phyloP scores from a whole-genome alignment of 345 rosid genomes.

The Hevea brasiliensis region DNA sequence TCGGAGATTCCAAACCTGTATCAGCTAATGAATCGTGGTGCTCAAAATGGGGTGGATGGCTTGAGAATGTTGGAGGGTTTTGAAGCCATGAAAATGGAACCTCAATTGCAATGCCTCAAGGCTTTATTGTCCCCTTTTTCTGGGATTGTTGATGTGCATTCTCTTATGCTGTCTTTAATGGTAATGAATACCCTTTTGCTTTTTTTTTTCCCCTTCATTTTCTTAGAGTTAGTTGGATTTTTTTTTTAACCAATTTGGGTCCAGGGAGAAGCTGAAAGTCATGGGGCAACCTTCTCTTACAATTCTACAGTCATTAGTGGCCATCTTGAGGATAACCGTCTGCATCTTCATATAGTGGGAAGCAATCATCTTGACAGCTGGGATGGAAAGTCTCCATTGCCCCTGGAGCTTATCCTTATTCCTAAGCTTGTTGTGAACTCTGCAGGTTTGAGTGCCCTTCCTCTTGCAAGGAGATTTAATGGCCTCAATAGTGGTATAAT shows the following conservation, averaged over 20 bases:
- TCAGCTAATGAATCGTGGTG: constrained; percentile 54
- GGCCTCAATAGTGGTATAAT: constrained; percentile 45
- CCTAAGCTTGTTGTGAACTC: constrained; percentile 77
- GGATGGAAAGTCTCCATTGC: constrained; percentile 36
- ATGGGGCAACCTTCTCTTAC: constrained; percentile 63
- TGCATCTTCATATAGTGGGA: constrained; percentile 55
- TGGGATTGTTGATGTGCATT: constrained; percentile 80
- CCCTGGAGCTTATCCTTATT: constrained; percentile 54
- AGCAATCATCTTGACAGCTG: constrained; percentile 45
- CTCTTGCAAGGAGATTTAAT: constrained; percentile 62
- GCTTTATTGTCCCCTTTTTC: constrained; percentile 77
- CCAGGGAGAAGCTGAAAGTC: constrained; percentile 86
- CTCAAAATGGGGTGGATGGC: constrained; percentile 58
- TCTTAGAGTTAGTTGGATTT: constrained; percentile 35
- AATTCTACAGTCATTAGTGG: constrained; percentile 72
- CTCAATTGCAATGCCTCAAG: constrained; percentile 68
- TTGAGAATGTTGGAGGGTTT: constrained; percentile 67
- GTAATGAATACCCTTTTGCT: constrained; percentile 31
- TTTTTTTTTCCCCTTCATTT: neutral
- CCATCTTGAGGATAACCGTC: constrained; percentile 50
- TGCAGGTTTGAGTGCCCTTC: constrained; percentile 75
- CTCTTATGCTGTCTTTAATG: constrained; percentile 79
- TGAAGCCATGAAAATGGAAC: constrained; percentile 82
- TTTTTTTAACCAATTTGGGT: constrained; percentile 35
- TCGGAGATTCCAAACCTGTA: constrained; percentile 62